These are phyloP conservation scores for Diaporthe velutina DNA, from an alignment of 2,329 filamentous ascomycete species.

Conservation along the genomic window DNA sequence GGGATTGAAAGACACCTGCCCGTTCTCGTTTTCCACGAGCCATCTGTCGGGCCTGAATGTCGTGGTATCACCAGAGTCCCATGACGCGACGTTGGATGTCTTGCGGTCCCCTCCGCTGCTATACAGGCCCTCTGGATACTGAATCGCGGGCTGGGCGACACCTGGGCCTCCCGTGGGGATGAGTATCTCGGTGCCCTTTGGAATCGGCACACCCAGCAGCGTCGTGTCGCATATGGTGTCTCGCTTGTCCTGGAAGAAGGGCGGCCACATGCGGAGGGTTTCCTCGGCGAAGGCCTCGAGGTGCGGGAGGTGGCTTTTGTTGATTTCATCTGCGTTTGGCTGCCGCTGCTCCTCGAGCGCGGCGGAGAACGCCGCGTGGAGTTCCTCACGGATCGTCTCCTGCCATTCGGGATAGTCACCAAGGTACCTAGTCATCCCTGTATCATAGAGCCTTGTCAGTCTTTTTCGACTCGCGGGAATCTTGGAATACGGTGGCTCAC, in stretches of 20 bases:
- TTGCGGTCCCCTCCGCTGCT: background rate
- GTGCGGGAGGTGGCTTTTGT: constrained; percentile 43
- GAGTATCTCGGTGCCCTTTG: constrained; percentile 44
- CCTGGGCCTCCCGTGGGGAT: constrained; percentile 1
- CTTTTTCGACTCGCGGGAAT: background rate
- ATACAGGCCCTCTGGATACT: background rate
- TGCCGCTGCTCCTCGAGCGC: background rate
- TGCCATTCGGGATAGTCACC: constrained; percentile 43
- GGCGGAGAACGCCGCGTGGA: background rate
- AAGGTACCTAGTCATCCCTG: constrained; percentile 44
- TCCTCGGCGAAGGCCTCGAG: constrained; percentile 51
- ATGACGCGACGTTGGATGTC: background rate
- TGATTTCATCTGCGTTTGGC: constrained; percentile 45
- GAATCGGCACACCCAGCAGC: constrained; percentile 45
- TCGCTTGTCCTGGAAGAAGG: constrained; percentile 44
- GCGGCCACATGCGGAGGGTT: constrained; percentile 45
- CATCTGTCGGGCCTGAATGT: constrained; percentile 3
- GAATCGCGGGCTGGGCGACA: background rate
- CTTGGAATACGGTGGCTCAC: background rate
- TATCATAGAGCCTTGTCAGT: background rate
- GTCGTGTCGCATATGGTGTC: constrained; percentile 45
- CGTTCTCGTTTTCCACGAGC: constrained; percentile 6
- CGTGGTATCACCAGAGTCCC: background rate
- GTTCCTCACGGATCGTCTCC: constrained; percentile 37
- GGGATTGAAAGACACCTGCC: constrained; percentile 40